A percentile compares a stretch with the other conserved stretches of the same genome.
Evolutionary conservation across 139 green algal genomes (phyloP).

Genomic region (Protoeuglena noctilucae): DNA sequence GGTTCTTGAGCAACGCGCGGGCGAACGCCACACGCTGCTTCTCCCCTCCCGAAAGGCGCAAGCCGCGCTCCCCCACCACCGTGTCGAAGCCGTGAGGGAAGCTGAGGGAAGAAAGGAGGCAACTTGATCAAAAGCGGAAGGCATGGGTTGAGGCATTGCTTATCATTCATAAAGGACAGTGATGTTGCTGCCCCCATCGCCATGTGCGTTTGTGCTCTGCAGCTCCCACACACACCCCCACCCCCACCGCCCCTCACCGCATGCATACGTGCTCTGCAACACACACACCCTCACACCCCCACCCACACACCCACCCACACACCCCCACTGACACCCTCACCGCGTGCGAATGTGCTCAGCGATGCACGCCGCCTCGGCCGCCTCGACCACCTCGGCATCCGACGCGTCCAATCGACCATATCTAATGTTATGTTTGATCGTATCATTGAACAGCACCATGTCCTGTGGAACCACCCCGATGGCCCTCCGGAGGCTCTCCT

Average conservation of each 20-base stretch:
- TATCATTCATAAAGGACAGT: too few relatives aligned
- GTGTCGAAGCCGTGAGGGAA: conserved; percentile 56
- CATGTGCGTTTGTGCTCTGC: too few relatives aligned
- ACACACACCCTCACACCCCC: too few relatives aligned
- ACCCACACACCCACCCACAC: too few relatives aligned
- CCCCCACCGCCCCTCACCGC: too few relatives aligned
- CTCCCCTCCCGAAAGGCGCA: conserved; percentile 19
- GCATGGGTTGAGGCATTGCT: too few relatives aligned
- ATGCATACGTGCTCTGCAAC: too few relatives aligned
- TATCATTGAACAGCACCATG: conserved; percentile 35
- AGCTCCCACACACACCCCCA: too few relatives aligned
- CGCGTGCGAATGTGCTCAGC: not conserved
- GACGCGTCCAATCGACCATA: conserved; percentile 19
- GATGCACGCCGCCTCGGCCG: not conserved
- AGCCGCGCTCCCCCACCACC: conserved; percentile 27
- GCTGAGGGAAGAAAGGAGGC: too few relatives aligned
- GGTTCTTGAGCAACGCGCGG: conserved; percentile 5
- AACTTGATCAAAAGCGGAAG: too few relatives aligned
- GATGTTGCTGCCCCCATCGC: too few relatives aligned
- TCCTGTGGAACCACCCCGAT: conserved; percentile 39
- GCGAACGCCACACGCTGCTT: conserved; percentile 7
- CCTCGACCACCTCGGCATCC: conserved; percentile 6
- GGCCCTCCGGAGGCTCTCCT: conserved; percentile 14
- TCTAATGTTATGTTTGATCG: conserved; percentile 29
- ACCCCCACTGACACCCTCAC: too few relatives aligned